A percentile compares a stretch with the other conserved stretches of the same genome.
Conservation (phyloP, 106 monocot species). For the Allium fistulosum region DNA sequence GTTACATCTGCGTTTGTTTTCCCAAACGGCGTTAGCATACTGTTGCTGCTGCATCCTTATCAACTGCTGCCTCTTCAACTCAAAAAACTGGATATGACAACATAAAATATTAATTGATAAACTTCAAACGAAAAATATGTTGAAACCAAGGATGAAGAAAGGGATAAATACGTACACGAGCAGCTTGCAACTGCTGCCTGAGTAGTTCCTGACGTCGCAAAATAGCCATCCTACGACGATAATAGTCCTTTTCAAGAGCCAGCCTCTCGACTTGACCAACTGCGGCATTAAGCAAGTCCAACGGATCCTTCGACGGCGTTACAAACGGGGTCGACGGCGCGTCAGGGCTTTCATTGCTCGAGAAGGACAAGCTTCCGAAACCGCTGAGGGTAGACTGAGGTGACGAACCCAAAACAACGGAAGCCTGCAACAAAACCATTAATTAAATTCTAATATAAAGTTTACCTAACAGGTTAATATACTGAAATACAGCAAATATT, state of each 20-base stretch:
- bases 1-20: background rate
- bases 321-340: constrained; percentile 16
- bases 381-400: constrained; percentile 20
- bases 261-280: constrained; percentile 37
- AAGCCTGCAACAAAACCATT: background rate
- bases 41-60: constrained; percentile 30
- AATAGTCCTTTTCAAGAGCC: constrained; percentile 7
- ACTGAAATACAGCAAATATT: background rate
- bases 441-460: background rate
- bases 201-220: background rate
- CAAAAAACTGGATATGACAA: constrained; percentile 27
- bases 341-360: constrained; percentile 13
- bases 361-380: constrained; percentile 11
- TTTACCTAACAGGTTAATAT: background rate
- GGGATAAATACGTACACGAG: constrained; percentile 15
- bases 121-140: background rate
- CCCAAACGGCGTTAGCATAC: constrained; percentile 3
- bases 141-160: background rate
- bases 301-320: constrained; percentile 1
- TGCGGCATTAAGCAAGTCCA: constrained; percentile 43
- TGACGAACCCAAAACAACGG: background rate
- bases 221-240: background rate
- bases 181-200: constrained; percentile 36
- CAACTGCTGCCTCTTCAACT: constrained; percentile 42
- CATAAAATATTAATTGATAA: background rate